Evolutionary conservation across 805 yeast genomes (phyloP).

Genomic region (Grigorovia humatica): DNA sequence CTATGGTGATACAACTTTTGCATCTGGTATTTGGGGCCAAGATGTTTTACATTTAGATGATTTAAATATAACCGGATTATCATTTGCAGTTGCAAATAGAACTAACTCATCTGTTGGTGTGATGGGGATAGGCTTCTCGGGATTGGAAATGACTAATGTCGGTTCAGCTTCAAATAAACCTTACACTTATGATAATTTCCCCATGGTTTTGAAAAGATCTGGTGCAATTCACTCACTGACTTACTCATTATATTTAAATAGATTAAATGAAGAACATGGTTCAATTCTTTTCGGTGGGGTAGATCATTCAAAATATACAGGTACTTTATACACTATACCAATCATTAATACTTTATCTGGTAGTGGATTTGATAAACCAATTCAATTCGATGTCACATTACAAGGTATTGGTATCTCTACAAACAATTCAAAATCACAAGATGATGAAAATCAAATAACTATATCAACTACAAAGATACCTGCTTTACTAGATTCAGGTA

Average conservation of each 20-base stretch:
- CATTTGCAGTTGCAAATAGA: slow-evolving; percentile 26
- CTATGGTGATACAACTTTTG: slow-evolving; percentile 44
- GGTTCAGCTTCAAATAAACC: slow-evolving; percentile 10
- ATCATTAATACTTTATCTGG: slow-evolving; percentile 14
- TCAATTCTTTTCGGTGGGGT: slow-evolving; percentile 35
- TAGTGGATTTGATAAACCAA: slow-evolving; percentile 11
- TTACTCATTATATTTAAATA: slow-evolving; percentile 40
- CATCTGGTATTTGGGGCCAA: slow-evolving; percentile 45
- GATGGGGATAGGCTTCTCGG: slow-evolving; percentile 43
- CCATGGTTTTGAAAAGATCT: slow-evolving; percentile 10
- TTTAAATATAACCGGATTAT: slow-evolving; percentile 23
- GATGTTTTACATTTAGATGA: slow-evolving; percentile 41
- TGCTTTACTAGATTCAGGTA: slow-evolving; percentile 38
- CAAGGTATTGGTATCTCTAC: slow-evolving; percentile 25
- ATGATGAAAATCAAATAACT: slow-evolving; percentile 12
- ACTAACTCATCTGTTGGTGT: slow-evolving; percentile 35
- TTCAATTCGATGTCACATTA: slow-evolving; percentile 28
- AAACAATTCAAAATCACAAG: slow-evolving; percentile 13
- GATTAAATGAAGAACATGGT: slow-evolving; percentile 34
- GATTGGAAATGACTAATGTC: slow-evolving; percentile 51
- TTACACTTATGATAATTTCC: slow-evolving; percentile 11
- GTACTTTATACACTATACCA: slow-evolving; percentile 28
- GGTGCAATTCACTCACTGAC: slow-evolving; percentile 35
- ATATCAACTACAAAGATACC: slow-evolving; percentile 23
- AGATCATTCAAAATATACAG: slow-evolving; percentile 31